Evolutionary conservation across 129 eudicot species (phyloP).

Genomic region (Artemisia tridentata): DNA sequence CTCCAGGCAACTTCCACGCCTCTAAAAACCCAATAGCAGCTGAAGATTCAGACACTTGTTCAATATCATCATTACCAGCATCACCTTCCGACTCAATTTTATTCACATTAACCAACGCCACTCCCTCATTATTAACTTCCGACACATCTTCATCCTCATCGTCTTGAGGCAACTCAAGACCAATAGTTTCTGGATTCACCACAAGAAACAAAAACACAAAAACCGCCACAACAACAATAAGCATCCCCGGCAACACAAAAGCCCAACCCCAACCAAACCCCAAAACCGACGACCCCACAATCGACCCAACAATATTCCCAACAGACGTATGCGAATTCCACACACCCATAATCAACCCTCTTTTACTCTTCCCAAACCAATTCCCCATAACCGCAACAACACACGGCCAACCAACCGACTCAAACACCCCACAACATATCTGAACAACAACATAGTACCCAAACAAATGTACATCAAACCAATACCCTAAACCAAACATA

Average conservation of each 20-base stretch:
- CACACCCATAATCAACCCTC: conserved; percentile 91
- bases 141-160: conserved; percentile 42
- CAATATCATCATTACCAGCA: conserved; percentile 25
- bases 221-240: conserved; percentile 41
- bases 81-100: conserved; percentile 38
- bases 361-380: conserved; percentile 79
- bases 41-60: conserved; percentile 17
- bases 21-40: conserved; percentile 81
- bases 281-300: conserved; percentile 70
- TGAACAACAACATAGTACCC: conserved; percentile 49
- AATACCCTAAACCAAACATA: conserved; percentile 76
- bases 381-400: conserved; percentile 95
- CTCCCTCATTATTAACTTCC: conserved; percentile 46
- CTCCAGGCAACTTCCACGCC: conserved; percentile 91
- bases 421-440: conserved; percentile 76
- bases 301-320: conserved; percentile 83
- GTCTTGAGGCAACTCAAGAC: conserved; percentile 49
- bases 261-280: conserved; percentile 98
- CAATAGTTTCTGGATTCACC: conserved; percentile 68
- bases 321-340: conserved; percentile 93
- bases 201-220: conserved; percentile 73
- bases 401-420: conserved; percentile 97
- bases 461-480: conserved; percentile 63
- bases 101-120: conserved; percentile 50
- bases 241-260: conserved; percentile 70